phyloP scores from a whole-genome alignment of 2,329 filamentous ascomycete genomes.

The Elsinoe australis region DNA sequence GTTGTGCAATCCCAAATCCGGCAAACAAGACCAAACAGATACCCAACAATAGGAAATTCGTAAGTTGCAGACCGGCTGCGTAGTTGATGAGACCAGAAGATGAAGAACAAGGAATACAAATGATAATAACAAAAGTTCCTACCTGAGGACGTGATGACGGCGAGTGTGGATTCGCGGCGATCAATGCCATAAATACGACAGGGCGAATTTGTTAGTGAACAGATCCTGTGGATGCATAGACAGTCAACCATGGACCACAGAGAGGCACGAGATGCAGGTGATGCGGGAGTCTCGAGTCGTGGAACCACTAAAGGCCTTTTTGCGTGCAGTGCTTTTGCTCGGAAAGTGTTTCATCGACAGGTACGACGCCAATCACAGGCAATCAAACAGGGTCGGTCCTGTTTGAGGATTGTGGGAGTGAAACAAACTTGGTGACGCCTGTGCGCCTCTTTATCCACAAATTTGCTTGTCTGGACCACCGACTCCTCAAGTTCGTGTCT shows the following conservation, averaged over 20 bases:
- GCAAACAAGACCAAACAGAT: slow-evolving; percentile 13
- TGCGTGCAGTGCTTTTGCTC: slow-evolving; percentile 2
- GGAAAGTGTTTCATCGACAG: slow-evolving; percentile 13
- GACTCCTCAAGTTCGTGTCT: background rate
- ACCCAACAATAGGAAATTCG: slow-evolving; percentile 13
- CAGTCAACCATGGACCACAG: slow-evolving; percentile 9
- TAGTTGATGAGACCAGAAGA: background rate
- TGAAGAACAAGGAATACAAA: background rate
- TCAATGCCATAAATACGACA: slow-evolving; percentile 16
- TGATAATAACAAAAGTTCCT: slow-evolving; percentile 11
- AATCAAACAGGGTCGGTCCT: slow-evolving; percentile 15
- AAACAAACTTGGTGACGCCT: slow-evolving; percentile 15
- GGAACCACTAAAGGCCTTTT: background rate
- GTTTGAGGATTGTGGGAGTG: slow-evolving; percentile 9
- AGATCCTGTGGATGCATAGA: background rate
- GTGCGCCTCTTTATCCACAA: slow-evolving; percentile 11
- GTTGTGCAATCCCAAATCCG: background rate
- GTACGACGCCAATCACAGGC: slow-evolving; percentile 7
- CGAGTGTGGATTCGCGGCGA: slow-evolving; percentile 10
- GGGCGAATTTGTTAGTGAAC: slow-evolving; percentile 3
- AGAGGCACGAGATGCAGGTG: slow-evolving; percentile 13
- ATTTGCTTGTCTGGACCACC: slow-evolving; percentile 5
- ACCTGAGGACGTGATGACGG: slow-evolving; percentile 14
- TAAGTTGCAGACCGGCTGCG: slow-evolving; percentile 13
- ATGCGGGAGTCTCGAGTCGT: background rate